Percentiles rank a stretch among this genome's conserved stretches.
These are phyloP conservation scores for Oryza glaberrima DNA, from an alignment of 176 grass and related monocot species.

Conservation along the genomic window DNA sequence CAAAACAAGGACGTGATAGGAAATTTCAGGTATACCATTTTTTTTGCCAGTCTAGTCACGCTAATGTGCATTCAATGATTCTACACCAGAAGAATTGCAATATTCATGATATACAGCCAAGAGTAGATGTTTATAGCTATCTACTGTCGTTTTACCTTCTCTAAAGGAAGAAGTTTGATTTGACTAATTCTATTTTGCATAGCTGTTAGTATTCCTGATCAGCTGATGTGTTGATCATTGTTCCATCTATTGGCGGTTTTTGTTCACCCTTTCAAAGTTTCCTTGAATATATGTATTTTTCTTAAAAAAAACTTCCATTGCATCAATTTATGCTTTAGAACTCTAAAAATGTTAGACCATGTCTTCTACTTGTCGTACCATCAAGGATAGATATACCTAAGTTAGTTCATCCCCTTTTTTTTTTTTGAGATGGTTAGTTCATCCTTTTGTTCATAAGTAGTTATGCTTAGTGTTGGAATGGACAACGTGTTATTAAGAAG, in stretches of 20 bases:
- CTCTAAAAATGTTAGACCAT: background rate
- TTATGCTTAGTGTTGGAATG: background rate
- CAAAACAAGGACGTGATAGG: slow-evolving; percentile 97
- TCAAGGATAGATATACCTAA: background rate
- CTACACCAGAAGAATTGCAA: background rate
- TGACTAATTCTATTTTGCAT: slow-evolving; percentile 20
- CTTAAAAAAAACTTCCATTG: background rate
- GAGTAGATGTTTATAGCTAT: slow-evolving; percentile 17
- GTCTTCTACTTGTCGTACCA: background rate
- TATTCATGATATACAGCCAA: background rate
- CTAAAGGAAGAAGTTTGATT: slow-evolving; percentile 22
- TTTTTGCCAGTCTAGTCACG: background rate
- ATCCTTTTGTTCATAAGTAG: slow-evolving; percentile 4
- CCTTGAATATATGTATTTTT: slow-evolving; percentile 1
- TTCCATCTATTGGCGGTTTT: background rate
- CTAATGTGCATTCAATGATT: slow-evolving; percentile 16
- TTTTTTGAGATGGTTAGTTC: background rate
- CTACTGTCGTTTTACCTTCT: slow-evolving; percentile 15
- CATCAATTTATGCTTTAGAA: background rate
- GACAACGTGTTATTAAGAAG: background rate
- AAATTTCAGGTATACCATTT: slow-evolving; percentile 79
- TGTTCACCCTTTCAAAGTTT: slow-evolving; percentile 3
- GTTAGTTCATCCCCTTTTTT: background rate
- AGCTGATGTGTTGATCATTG: background rate
- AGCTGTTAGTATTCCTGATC: background rate